Conservation (phyloP, 805 yeast genomes). For the Starmerella bacillaris region DNA sequence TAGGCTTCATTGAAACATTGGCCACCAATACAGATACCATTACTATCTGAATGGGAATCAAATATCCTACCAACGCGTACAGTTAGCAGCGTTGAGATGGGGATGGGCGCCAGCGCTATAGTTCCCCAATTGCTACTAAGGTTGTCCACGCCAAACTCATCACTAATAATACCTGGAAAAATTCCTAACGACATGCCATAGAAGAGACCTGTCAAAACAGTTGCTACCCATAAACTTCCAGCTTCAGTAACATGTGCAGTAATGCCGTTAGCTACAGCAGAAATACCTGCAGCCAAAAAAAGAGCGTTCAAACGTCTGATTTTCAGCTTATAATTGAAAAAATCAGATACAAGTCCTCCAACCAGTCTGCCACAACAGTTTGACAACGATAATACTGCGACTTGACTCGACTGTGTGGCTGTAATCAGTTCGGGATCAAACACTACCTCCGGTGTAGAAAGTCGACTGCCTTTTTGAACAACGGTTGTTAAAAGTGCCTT, state of each 20-base stretch:
- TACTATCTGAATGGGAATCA: conserved; percentile 28
- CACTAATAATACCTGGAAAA: conserved; percentile 60
- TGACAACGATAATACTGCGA: conserved; percentile 47
- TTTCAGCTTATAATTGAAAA: conserved; percentile 31
- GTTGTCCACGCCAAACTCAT: conserved; percentile 47
- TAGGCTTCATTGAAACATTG: conserved; percentile 12
- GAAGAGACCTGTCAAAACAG: conserved; percentile 46
- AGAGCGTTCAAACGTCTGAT: conserved; percentile 34
- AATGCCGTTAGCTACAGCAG: conserved; percentile 34
- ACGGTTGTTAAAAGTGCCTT: conserved; percentile 26
- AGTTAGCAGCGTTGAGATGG: conserved; percentile 43
- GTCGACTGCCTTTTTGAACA: conserved; percentile 21
- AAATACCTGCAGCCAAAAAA: conserved; percentile 33
- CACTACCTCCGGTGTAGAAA: neutral
- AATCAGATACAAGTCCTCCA: conserved; percentile 49
- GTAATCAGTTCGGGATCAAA: conserved; percentile 4
- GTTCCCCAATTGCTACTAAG: conserved; percentile 63
- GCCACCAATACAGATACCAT: conserved; percentile 13
- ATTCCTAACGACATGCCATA: conserved; percentile 60
- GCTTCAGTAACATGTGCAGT: conserved; percentile 5
- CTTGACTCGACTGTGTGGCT: conserved; percentile 48
- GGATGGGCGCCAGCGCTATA: conserved; percentile 45
- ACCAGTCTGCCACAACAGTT: conserved; percentile 49
- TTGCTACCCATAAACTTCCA: conserved; percentile 29
- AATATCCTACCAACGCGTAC: conserved; percentile 44